Percentiles rank a stretch among this genome's conserved stretches.
Evolutionary conservation across 495 filamentous ascomycete genomes (phyloP).

Genomic region (Ascodesmis nigricans): DNA sequence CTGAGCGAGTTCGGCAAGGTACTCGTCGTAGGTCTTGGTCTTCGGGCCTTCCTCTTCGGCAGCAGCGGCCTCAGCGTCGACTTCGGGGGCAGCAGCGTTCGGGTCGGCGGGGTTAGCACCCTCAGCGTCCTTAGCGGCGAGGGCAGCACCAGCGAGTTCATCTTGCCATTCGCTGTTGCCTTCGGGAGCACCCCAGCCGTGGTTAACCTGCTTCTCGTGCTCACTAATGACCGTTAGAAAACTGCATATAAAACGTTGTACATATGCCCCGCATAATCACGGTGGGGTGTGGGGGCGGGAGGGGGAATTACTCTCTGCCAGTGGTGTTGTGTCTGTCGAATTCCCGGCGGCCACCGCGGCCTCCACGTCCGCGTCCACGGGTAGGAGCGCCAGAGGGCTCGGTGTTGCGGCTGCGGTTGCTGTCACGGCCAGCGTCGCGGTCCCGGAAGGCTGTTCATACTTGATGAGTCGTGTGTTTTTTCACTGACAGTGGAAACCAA

Average conservation of each 20-base stretch:
- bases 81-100: conserved; percentile 25
- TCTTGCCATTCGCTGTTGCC: conserved; percentile 67
- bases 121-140: conserved; percentile 61
- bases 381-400: conserved; percentile 34
- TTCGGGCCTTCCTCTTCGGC: conserved; percentile 58
- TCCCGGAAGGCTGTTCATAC: conserved; percentile 59
- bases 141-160: conserved; percentile 66
- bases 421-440: conserved; percentile 55
- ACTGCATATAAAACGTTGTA: conserved; percentile 13
- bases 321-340: conserved; percentile 67
- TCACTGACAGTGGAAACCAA: too few relatives aligned
- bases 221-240: conserved; percentile 31
- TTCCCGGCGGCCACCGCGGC: conserved; percentile 26
- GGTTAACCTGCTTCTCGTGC: conserved; percentile 76
- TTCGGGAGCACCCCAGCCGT: conserved; percentile 68
- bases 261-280: too few relatives aligned
- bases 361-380: conserved; percentile 29
- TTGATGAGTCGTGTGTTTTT: conserved; percentile 1
- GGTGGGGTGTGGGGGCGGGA: conserved; percentile 9
- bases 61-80: conserved; percentile 20
- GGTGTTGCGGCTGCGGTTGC: conserved; percentile 61
- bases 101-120: conserved; percentile 28
- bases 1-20: conserved; percentile 68
- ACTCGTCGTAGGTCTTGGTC: conserved; percentile 66
- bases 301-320: conserved; percentile 37